These are phyloP conservation scores for Aspergillus kassunensis DNA, from an alignment of 495 filamentous ascomycete species.

Conservation along the genomic window DNA sequence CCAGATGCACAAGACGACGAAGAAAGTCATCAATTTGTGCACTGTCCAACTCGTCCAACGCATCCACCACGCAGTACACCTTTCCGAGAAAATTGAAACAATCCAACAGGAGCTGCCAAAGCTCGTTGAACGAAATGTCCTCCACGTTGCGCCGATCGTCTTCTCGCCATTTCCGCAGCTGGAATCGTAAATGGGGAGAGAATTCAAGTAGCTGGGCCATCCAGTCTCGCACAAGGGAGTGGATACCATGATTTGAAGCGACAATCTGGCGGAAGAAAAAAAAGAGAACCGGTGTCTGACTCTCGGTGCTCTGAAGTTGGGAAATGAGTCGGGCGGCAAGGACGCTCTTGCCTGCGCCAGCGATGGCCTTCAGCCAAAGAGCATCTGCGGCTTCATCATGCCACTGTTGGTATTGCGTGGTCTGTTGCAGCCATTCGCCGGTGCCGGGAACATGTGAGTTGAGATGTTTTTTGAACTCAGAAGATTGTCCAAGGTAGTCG, in stretches of 20 bases:
- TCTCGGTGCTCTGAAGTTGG: conserved; percentile 21
- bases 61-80: too few relatives aligned
- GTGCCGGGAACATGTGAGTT: conserved; percentile 41
- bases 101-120: too few relatives aligned
- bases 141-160: too few relatives aligned
- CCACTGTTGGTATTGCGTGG: conserved; percentile 39
- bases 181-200: too few relatives aligned
- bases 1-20: too few relatives aligned
- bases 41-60: too few relatives aligned
- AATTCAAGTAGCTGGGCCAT: conserved; percentile 37
- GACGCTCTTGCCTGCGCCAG: conserved; percentile 51
- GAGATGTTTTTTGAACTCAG: conserved; percentile 12
- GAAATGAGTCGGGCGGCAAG: conserved; percentile 37
- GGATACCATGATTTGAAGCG: conserved; percentile 41
- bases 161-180: too few relatives aligned
- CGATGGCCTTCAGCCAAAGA: conserved; percentile 49
- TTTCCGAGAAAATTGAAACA: too few relatives aligned
- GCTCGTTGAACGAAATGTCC: too few relatives aligned
- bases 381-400: conserved; percentile 27
- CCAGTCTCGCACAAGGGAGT: conserved; percentile 41
- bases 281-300: conserved; percentile 51
- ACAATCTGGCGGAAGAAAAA: conserved; percentile 47
- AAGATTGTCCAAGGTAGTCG: not conserved
- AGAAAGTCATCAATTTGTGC: too few relatives aligned
- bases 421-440: conserved; percentile 40